Percentiles rank a stretch among this genome's conserved stretches.
These are phyloP conservation scores for Hypholoma sublateritium DNA, from an alignment of 768 basidiomycete genomes.

Conservation along the genomic window DNA sequence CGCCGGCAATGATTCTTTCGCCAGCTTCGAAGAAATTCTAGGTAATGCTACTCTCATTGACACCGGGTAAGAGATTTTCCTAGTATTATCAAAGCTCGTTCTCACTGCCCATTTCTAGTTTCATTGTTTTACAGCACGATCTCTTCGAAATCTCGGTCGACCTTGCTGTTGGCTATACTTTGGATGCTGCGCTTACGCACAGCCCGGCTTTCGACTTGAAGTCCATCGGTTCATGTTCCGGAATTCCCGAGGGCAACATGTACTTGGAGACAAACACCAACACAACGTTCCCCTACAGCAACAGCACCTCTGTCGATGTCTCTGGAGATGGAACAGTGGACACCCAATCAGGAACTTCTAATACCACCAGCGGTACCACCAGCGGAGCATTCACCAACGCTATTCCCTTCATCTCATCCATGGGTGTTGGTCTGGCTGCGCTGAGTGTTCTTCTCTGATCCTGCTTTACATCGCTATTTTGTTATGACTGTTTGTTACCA, in stretches of 20 bases:
- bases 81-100: not conserved
- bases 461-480: not conserved
- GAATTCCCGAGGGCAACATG: slow-evolving; percentile 60
- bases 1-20: slow-evolving; percentile 61
- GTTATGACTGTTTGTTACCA: slow-evolving; percentile 9
- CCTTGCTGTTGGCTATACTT: slow-evolving; percentile 84
- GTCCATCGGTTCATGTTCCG: slow-evolving; percentile 78
- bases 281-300: slow-evolving; percentile 56
- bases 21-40: slow-evolving; percentile 75
- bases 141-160: slow-evolving; percentile 84
- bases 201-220: slow-evolving; percentile 68
- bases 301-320: slow-evolving; percentile 37
- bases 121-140: slow-evolving; percentile 90
- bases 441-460: slow-evolving; percentile 18
- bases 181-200: slow-evolving; percentile 71
- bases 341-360: slow-evolving; percentile 26
- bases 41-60: slow-evolving; percentile 58
- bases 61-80: slow-evolving; percentile 49
- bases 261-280: slow-evolving; percentile 87
- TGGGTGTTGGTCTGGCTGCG: slow-evolving; percentile 12
- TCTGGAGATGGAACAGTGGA: slow-evolving; percentile 40
- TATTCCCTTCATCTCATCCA: slow-evolving; percentile 14
- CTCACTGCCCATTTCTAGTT: slow-evolving; percentile 38
- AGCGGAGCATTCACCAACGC: slow-evolving; percentile 10
- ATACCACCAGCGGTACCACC: slow-evolving; percentile 12